Evolutionary conservation across 352 stramenopile species (phyloP), one percentile per base, ranked within the genome.

Genomic region (Phytophthora chlamydospora): DNA sequence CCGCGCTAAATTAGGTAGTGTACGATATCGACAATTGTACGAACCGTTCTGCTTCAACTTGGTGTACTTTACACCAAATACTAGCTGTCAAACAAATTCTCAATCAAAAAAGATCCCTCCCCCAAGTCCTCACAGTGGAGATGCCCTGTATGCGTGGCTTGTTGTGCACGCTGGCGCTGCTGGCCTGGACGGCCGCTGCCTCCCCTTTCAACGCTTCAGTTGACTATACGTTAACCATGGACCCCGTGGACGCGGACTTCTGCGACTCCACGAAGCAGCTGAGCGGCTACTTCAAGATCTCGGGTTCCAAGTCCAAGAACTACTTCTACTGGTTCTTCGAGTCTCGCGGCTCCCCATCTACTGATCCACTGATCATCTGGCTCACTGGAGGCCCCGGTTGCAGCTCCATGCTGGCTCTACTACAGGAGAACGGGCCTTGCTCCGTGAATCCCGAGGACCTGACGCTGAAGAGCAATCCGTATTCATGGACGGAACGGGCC

Each of bases 291-390:
- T 93, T 96, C 60, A 86, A 91, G 55, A 89, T 96, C 65, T 60
- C 75, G 16, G 79, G 81, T 21, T 89, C 77, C 61, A 83, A 89
- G 71, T 85, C 73, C 40, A 98, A 98, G 76, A 90, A 98, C 70
- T 96, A 98, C 64, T 99, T 99, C 61, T 98, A 97, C 76, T 98
- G 95, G 92, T 97, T 98, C 74, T 98, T 98, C 64, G 95, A 98
- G 75, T 96, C 87, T 24, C 84, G 89, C 36, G 76, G 80, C 6
- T 59, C 76, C 43, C 90, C 93, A 0, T 61, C 69, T n/a, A 95
- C 58, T 10, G 96, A 97, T 64, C 97, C 97, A 0, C 68, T 99
- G 33, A 80, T 99, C 41, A 85, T 99, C 14, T 99, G 97, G 97
- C 85, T 99, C 52, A 99, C 91, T n/a, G 97, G 97, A 16, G 97